phyloP scores from a whole-genome alignment of 495 filamentous ascomycete genomes.

The Tirmania nivea region DNA sequence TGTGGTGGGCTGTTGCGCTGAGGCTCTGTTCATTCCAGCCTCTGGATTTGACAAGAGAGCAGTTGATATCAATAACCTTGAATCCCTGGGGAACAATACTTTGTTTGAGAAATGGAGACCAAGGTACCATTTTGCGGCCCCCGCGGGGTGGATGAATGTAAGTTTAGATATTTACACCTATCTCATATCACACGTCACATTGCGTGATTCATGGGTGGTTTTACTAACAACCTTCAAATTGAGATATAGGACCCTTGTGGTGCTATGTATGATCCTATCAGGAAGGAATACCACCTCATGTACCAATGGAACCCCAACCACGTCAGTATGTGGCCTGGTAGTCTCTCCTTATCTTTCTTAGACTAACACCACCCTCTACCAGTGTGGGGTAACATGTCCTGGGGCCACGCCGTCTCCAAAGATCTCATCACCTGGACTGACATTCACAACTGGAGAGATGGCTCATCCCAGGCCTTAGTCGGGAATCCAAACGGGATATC shows the following conservation, averaged over 20 bases:
- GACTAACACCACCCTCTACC: too few relatives aligned
- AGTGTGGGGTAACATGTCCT: conserved; percentile 25
- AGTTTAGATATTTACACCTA: too few relatives aligned
- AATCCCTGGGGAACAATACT: conserved; percentile 5
- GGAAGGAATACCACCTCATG: conserved; percentile 19
- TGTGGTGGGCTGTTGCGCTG: too few relatives aligned
- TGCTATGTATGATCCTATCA: conserved; percentile 30
- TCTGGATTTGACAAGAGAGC: too few relatives aligned
- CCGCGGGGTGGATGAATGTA: conserved; percentile 33
- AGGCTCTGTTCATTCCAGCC: too few relatives aligned
- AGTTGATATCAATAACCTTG: too few relatives aligned
- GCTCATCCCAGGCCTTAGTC: conserved; percentile 2
- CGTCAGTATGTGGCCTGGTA: conserved; percentile 6
- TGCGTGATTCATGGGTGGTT: too few relatives aligned
- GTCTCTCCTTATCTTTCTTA: too few relatives aligned
- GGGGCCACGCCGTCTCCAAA: conserved; percentile 22
- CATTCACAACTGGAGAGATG: conserved; percentile 8
- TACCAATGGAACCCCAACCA: conserved; percentile 26
- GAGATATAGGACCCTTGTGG: conserved; percentile 26
- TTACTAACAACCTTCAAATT: too few relatives aligned
- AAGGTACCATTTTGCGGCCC: conserved; percentile 29
- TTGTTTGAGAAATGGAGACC: conserved; percentile 24
- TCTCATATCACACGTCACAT: too few relatives aligned
- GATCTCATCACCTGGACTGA: conserved; percentile 22
- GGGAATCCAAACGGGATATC: conserved; percentile 20